Conservation (phyloP, 2,329 filamentous ascomycete species). For the Phaeosphaeria sp. region DNA sequence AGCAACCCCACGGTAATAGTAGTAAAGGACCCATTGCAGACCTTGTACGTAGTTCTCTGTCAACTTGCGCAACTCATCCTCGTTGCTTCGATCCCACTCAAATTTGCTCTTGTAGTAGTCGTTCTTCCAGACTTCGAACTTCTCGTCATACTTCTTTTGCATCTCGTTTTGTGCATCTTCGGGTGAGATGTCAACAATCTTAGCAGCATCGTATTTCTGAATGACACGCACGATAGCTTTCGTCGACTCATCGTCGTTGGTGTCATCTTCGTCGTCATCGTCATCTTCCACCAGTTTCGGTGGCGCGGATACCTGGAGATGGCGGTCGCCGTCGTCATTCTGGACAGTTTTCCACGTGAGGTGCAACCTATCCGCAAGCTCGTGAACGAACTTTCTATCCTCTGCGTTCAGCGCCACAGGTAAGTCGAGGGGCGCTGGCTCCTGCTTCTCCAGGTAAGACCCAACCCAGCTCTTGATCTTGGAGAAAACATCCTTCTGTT, state of each 20-base stretch:
- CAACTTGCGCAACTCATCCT: conserved; percentile 79
- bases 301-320: conserved; percentile 69
- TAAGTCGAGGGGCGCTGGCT: conserved; percentile 69
- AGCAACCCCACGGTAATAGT: conserved; percentile 96
- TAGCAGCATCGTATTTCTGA: conserved; percentile 88
- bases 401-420: conserved; percentile 75
- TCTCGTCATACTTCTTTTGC: conserved; percentile 85
- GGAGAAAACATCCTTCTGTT: conserved; percentile 82
- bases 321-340: conserved; percentile 69
- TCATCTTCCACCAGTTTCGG: conserved; percentile 57
- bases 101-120: conserved; percentile 93
- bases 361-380: conserved; percentile 74
- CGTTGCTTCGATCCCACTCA: conserved; percentile 81
- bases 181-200: conserved; percentile 78
- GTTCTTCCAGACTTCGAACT: conserved; percentile 92
- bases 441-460: conserved; percentile 61
- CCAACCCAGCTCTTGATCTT: conserved; percentile 83
- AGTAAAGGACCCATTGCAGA: conserved; percentile 96
- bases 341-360: conserved; percentile 70
- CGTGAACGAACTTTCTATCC: conserved; percentile 92
- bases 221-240: conserved; percentile 85
- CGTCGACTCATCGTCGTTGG: conserved; percentile 80
- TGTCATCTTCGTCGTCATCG: conserved; percentile 69
- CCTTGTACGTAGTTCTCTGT: conserved; percentile 98
- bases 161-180: conserved; percentile 81